Percentiles rank a stretch among this genome's conserved stretches.
phyloP scores from a whole-genome alignment of 169 alveolate genomes.

The Cryptosporidium ryanae region DNA sequence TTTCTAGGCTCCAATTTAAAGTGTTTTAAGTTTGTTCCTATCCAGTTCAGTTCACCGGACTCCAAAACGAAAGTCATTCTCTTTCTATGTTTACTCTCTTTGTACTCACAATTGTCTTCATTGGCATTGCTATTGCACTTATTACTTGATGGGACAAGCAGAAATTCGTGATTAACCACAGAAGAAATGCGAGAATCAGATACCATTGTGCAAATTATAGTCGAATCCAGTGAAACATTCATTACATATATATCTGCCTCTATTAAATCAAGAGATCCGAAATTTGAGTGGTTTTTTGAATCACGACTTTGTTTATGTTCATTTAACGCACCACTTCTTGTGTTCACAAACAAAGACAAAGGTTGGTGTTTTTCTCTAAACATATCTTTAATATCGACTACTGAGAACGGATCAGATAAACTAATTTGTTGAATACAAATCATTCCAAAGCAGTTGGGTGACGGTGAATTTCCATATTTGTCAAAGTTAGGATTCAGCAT shows the following conservation, averaged over 20 bases:
- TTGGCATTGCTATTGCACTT: not conserved
- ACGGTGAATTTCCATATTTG: not conserved
- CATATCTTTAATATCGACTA: not conserved
- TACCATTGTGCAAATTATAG: slow-evolving; percentile 24
- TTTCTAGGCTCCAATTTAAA: slow-evolving; percentile 28
- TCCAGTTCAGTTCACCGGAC: slow-evolving; percentile 63
- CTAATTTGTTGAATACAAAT: slow-evolving; percentile 10
- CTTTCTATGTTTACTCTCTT: not conserved
- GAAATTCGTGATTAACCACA: slow-evolving; percentile 7
- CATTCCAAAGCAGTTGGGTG: slow-evolving; percentile 9
- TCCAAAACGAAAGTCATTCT: not conserved
- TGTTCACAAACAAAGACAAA: slow-evolving; percentile 9
- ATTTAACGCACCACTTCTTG: not conserved
- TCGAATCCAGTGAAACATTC: slow-evolving; percentile 11
- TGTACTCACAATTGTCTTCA: not conserved
- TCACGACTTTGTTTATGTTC: not conserved
- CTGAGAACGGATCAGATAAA: slow-evolving; percentile 38
- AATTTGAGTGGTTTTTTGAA: too few relatives aligned
- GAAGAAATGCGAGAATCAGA: not conserved
- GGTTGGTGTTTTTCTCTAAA: slow-evolving; percentile 24
- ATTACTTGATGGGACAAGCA: slow-evolving; percentile 12
- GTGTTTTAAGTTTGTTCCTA: slow-evolving; percentile 42
- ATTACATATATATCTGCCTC: slow-evolving; percentile 14
- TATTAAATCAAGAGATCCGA: not conserved
- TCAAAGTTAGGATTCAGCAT: not conserved